phyloP scores from a whole-genome alignment of 805 yeast genomes.

The Yamadazyma nakazawae region DNA sequence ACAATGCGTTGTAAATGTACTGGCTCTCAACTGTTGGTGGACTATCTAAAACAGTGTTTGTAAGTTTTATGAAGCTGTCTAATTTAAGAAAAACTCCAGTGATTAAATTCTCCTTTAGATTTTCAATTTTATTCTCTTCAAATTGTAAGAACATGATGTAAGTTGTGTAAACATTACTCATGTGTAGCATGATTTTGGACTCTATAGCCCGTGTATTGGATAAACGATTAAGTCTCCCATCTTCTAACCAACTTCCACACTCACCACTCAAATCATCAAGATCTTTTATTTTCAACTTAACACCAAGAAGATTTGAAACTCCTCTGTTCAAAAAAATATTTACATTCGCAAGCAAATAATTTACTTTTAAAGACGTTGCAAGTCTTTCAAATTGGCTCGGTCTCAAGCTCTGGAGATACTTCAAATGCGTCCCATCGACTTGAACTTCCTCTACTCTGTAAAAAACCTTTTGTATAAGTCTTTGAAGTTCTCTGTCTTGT shows the following conservation, averaged over 20 bases:
- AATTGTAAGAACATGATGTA: constrained; percentile 32
- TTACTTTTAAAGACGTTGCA: constrained; percentile 19
- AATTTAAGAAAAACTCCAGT: constrained; percentile 10
- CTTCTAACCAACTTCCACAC: constrained; percentile 25
- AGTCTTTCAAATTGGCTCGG: constrained; percentile 17
- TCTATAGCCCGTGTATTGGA: constrained; percentile 18
- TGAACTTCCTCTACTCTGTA: constrained; percentile 19
- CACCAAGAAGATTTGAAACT: constrained; percentile 18
- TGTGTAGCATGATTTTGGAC: constrained; percentile 21
- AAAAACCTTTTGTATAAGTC: constrained; percentile 3
- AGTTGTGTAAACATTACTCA: constrained; percentile 26
- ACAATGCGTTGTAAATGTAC: constrained; percentile 8
- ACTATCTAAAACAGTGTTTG: constrained; percentile 1
- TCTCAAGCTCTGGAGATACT: constrained; percentile 16
- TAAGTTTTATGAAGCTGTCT: constrained; percentile 9
- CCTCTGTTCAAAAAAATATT: constrained; percentile 21
- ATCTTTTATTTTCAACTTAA: constrained; percentile 18
- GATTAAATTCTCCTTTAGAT: constrained; percentile 9
- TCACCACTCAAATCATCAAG: constrained; percentile 22
- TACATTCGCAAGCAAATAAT: constrained; percentile 29
- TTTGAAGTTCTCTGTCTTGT: constrained; percentile 5
- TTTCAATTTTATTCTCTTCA: constrained; percentile 23
- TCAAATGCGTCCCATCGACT: constrained; percentile 20
- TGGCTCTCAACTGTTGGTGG: constrained; percentile 2
- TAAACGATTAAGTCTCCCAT: constrained; percentile 16